Conservation (phyloP, 192 early-diverging fungal genomes). For the Gryganskiella cystojenkinii region DNA sequence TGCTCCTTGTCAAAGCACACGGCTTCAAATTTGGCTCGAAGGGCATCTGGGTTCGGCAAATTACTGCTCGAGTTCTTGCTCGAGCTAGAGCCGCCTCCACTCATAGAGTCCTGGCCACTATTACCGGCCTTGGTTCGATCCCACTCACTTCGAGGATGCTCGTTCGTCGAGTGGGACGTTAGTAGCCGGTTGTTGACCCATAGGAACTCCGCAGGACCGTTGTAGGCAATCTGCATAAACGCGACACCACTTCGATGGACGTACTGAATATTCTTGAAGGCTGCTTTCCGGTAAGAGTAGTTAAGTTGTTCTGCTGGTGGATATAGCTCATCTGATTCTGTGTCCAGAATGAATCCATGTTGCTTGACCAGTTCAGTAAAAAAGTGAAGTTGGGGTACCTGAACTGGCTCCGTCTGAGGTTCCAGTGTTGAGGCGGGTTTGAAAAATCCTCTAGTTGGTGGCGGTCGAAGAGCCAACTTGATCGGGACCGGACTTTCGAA, state of each 20-base stretch:
- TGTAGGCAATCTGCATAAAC: constrained; percentile 86
- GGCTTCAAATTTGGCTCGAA: constrained; percentile 69
- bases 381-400: constrained; percentile 72
- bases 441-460: constrained; percentile 60
- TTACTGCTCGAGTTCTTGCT: constrained; percentile 26
- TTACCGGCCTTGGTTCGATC: constrained; percentile 41
- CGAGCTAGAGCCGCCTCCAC: constrained; percentile 20
- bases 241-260: constrained; percentile 91
- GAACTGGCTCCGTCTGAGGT: constrained; percentile 34
- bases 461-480: constrained; percentile 69
- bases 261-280: constrained; percentile 87
- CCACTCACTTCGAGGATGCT: constrained; percentile 53
- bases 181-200: constrained; percentile 92
- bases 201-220: constrained; percentile 73
- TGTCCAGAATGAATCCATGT: constrained; percentile 91
- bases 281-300: constrained; percentile 70
- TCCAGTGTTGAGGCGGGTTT: constrained; percentile 21
- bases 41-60: constrained; percentile 65
- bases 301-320: constrained; percentile 66
- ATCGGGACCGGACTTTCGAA: constrained; percentile 86
- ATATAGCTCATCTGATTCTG: constrained; percentile 87
- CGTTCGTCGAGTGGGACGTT: constrained; percentile 62
- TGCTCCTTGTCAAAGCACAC: constrained; percentile 67
- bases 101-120: constrained; percentile 19
- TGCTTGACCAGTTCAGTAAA: constrained; percentile 83